Evolutionary conservation across 2,329 filamentous ascomycete genomes (phyloP), one percentile per base, ranked within the genome.

Genomic region (Eutypella sp.): DNA sequence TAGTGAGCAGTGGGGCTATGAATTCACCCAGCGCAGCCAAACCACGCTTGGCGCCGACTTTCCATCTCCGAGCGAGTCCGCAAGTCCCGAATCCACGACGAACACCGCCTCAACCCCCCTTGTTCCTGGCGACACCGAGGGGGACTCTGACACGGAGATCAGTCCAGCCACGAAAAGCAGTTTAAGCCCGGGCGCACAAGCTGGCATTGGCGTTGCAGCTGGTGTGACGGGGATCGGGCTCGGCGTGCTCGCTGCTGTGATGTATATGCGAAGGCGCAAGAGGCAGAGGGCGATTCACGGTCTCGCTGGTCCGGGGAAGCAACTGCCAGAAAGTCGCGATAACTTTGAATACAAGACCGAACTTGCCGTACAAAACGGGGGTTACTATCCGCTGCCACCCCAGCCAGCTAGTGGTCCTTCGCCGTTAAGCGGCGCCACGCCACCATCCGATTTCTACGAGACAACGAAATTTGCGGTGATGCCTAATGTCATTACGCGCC

Each of bases 131-230:
- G 4, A 8, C 3, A 6, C 8, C 36, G 8, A 3, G 33, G 3
- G 19, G 29, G 15, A 34, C 41, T 6, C 19, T 25, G 16, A 10
- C 43, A n/a, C 42, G 39, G 15, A 15, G 23, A 31, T 24, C 36
- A 10, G 40, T 16, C 13, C 22, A 5, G 33, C 40, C 4, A 29
- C 4, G 29, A 22, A 37, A 39, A 2, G 10, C 43, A 16, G 24
- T 31, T 22, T 51, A 6, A 36, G 47, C 15, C 36, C 23, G 2
- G 47, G 45, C 16, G 46, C 42, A 13, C 42, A 47, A 19, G 47
- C 46, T 33, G 48, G 50, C 13, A 46, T 53, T 23, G 48, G 42
- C 3, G 40, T 54, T 6, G 45, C 44, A n/a, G 47, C 34, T 4
- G 44, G 33, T 4, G 29, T 48, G 11, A 44, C 29, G 24, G 45